Base-by-base conservation (phyloP, 352 stramenopile species). In the Phytopythium delawarense region DNA sequence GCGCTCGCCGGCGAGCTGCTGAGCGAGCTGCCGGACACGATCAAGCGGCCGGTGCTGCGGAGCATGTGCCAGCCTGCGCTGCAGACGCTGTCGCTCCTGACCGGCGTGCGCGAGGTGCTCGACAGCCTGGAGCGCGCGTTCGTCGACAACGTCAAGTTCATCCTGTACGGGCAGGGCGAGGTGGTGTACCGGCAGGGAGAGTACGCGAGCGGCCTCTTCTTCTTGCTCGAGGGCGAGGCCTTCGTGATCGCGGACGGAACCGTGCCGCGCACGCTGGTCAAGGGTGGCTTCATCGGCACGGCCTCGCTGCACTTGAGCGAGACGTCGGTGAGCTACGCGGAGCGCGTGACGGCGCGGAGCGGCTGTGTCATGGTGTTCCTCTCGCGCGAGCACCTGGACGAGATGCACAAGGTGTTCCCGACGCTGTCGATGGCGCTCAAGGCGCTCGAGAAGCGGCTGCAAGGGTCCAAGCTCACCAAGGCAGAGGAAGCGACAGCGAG, bases 351-450 rank as follows among this genome's bases (percentile, higher is more conserved):
- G 11, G 74, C 79, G 7, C 76, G 77, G 49, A 87, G 71, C 35
- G 79, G 79, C 5, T 85, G 78, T 34, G 77, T 91, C 39, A 64
- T 88, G 35, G 57, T 88, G 2, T 86, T 77, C 50, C 35, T 89
- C 1, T 78, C 75, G 0, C 78, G 78, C 1, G 74, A 89, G 3
- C 72, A 87, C 37, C 54, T 88, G 0, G 62, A 82, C 8, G 60
- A 69, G 0, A 87, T 88, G 75, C 79, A 91, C 56, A 74, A 81
- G 30, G 74, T 78, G 0, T 87, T 89, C 32, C 74, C 78, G 0
- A 86, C 74, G 1, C 65, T 87, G 40, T 87, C 75, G 1, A 89
- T 87, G 79, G 77, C 79, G 1, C 63, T 87, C 25, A 83, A 84
- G 60, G 64, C 80, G 7, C 56, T 89, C 5, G 79, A 87, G 48